A percentile compares a stretch with the other conserved stretches of the same genome.
Evolutionary conservation across 352 stramenopile genomes (phyloP).

Genomic region (Pythium plurisporium): DNA sequence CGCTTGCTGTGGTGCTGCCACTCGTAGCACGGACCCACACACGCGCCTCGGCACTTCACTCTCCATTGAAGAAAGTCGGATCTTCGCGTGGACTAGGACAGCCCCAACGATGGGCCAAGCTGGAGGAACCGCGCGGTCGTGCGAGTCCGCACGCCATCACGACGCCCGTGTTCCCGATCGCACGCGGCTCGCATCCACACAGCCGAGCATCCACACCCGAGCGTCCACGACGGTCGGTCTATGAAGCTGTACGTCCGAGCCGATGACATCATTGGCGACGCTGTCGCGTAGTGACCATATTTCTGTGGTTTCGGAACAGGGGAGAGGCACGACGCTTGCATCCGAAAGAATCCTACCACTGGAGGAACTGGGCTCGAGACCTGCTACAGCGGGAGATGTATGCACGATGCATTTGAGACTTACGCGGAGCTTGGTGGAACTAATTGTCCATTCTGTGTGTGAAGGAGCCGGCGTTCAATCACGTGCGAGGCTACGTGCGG

Average conservation of each 20-base stretch:
- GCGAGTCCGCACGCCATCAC: neutral
- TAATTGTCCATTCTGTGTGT: too few species aligned
- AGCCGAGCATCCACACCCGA: neutral
- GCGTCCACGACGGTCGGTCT: constrained; percentile 6
- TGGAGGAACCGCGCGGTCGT: constrained; percentile 22
- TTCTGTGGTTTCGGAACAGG: constrained; percentile 3
- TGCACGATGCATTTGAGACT: neutral
- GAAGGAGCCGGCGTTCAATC: constrained; percentile 27
- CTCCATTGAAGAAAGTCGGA: constrained; percentile 28
- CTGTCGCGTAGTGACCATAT: too few species aligned
- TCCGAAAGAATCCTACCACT: constrained; percentile 16
- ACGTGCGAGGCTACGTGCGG: constrained; percentile 49
- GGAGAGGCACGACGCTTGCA: neutral
- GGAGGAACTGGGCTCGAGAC: constrained; percentile 21
- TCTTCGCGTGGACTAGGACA: constrained; percentile 35
- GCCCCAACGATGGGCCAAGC: constrained; percentile 46
- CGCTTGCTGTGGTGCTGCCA: neutral
- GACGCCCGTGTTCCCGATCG: constrained; percentile 2
- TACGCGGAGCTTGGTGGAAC: neutral
- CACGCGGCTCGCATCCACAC: neutral
- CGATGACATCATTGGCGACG: too few species aligned
- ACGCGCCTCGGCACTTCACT: neutral
- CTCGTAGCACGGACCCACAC: neutral
- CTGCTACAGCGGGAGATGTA: constrained; percentile 30
- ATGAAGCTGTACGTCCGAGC: constrained; percentile 20